Base-by-base conservation (phyloP, 2,329 filamentous ascomycete species). In the Colletotrichum viniferum region DNA sequence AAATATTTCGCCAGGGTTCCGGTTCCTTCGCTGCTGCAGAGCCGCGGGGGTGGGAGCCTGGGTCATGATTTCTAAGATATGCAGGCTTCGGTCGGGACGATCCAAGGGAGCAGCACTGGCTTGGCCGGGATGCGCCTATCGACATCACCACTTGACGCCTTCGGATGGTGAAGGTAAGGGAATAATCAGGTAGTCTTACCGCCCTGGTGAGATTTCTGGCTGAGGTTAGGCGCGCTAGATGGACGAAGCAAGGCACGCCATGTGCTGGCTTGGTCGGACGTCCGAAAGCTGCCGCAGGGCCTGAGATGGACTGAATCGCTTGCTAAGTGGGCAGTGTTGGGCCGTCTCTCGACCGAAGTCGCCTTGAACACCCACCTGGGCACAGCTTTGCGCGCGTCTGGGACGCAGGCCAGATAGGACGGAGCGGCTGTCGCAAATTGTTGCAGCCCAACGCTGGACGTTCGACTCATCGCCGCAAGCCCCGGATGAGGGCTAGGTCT, bases 241-340 rank as follows among this genome's bases (percentile, higher is more conserved):
- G 26, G 24, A 64, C 43, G 63, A 73, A 69, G 73, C 69, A 63
- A 73, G 73, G 73, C 63, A 69, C 43, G 73, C 69, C 63, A 69
- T 73, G n/a, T 52, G 69, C 69, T 69, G 73, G 73, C 34, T 58
- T 65, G 73, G 69, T 75, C 73, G 73, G 73, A 75, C 73, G 73
- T 75, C 73, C 73, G 73, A 73, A 52, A 43, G 68, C 63, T 73
- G 56, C 63, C 69, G 69, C 69, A 62, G 62, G 28, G 61, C 48
- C 67, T 38, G 60, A 28, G 60, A 26, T 65, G 34, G 43, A 60
- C 24, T 21, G 36, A 66, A 32, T 64, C 18, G 58, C 34, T 68
- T 67, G 32, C 21, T 36, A 62, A 30, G 24, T 61, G 52, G 52
- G 28, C 21, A 24, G 10, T 24, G n/a, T 5, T 48, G 36, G 34